These are phyloP conservation scores for Kwoniella sp. DNA, from an alignment of 768 basidiomycete genomes.

Conservation along the genomic window DNA sequence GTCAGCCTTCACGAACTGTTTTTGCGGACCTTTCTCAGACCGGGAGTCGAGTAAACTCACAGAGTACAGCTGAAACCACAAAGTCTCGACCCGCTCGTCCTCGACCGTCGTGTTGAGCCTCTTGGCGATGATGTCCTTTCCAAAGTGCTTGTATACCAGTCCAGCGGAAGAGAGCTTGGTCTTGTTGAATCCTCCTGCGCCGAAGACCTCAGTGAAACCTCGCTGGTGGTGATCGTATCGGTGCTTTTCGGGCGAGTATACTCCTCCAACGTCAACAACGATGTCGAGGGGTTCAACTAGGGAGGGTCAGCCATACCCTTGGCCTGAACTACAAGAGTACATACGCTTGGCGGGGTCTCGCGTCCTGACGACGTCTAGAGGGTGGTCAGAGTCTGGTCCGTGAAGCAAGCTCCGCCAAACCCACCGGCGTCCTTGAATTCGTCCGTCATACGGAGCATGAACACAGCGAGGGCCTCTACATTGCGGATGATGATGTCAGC, in stretches of 20 bases:
- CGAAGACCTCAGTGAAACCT: constrained; percentile 85
- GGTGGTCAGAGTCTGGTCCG: not conserved
- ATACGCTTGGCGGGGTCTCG: constrained; percentile 46
- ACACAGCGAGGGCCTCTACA: constrained; percentile 82
- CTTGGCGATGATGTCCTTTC: constrained; percentile 73
- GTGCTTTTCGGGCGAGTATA: constrained; percentile 72
- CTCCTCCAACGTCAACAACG: constrained; percentile 91
- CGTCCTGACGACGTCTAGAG: constrained; percentile 42
- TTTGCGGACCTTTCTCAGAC: not conserved
- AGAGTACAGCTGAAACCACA: constrained; percentile 88
- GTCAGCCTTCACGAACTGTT: not conserved
- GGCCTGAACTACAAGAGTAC: constrained; percentile 9
- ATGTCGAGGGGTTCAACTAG: constrained; percentile 73
- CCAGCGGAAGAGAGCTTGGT: constrained; percentile 93
- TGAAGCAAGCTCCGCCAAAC: constrained; percentile 13
- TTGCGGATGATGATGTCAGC: no score
- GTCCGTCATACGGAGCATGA: constrained; percentile 72
- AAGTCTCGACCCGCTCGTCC: constrained; percentile 63
- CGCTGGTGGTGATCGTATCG: constrained; percentile 96
- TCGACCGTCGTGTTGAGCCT: constrained; percentile 57
- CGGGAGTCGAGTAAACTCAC: constrained; percentile 50
- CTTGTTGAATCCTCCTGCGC: constrained; percentile 58
- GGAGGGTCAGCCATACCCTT: no score
- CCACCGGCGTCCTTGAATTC: constrained; percentile 71
- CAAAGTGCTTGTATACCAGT: constrained; percentile 96